A percentile compares a stretch with the other conserved stretches of the same genome.
Evolutionary conservation across 495 filamentous ascomycete species (phyloP).

Genomic region (Chaetomium fimeti): DNA sequence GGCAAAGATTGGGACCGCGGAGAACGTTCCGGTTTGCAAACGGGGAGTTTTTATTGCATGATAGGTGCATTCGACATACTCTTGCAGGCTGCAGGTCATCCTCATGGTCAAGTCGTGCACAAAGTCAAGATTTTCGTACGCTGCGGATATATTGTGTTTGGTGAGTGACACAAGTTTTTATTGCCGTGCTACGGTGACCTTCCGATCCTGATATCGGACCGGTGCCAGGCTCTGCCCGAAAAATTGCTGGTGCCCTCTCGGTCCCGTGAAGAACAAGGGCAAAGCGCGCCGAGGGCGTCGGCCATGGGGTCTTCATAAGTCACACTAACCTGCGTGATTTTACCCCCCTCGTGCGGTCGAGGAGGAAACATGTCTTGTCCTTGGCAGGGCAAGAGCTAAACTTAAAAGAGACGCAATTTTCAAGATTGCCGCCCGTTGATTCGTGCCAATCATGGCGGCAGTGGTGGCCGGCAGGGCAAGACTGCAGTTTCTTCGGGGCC

Average conservation of each 20-base stretch:
- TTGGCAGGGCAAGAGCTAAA: no score
- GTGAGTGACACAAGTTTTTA: slow-evolving; percentile 4
- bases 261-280: background rate
- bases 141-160: slow-evolving; percentile 2
- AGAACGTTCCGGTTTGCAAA: background rate
- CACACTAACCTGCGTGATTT: no score
- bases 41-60: slow-evolving; percentile 1
- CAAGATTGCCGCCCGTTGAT: no score
- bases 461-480: background rate
- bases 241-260: background rate
- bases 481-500: background rate
- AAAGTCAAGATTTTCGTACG: background rate
- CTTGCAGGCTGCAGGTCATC: background rate
- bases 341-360: no score
- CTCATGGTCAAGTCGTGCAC: background rate
- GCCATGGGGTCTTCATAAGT: no score
- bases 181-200: background rate
- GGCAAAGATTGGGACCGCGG: background rate
- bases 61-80: background rate
- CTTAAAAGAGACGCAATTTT: no score
- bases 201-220: slow-evolving; percentile 9
- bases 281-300: background rate
- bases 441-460: background rate
- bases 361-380: no score
- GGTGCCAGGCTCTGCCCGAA: background rate